Base-by-base conservation (phyloP, 2,329 filamentous ascomycete species). In the Aspergillus transmontanensis region DNA sequence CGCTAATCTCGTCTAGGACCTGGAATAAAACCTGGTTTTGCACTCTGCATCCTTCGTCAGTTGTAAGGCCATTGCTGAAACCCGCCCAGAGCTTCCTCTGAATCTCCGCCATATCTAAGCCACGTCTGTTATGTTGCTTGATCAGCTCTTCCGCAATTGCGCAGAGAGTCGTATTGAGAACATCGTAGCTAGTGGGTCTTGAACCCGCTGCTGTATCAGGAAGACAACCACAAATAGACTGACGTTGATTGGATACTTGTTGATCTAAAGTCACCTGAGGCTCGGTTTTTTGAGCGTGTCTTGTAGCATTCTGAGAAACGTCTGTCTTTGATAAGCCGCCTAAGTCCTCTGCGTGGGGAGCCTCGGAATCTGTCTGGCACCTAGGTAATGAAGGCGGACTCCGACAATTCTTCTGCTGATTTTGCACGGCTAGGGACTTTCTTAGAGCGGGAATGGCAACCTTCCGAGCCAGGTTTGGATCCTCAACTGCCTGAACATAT, bases 1-100 rank as follows among this genome's bases (percentile, higher is more conserved):
- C 67, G 67, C 75, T 78, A 60, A 79, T 74, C 48, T 80, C 77
- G 64, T 79, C 74, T 67, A 79, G 61, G 21, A 79, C 71, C 64
- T 77, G 67, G 32, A 81, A 79, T 26, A 83, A 73, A 16, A 83
- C 71, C n/a, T 78, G 76, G 59, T 76, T 79, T 53, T 77, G 74
- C 7, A 80, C 76, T 54, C 76, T 73, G 62, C 76, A 79, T 26
- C 73, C 77, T 60, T 74, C 68, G 10, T 72, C 73, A 1, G 66
- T 63, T 57, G 67, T 65, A 11, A 63, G 56, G 12, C 71, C 70
- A 28, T 71, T 72, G 45, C 70, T 69, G 56, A 78, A 79, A 0
- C 76, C 77, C n/a, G 70, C 65, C 62, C 73, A 74, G 16, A 79
- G 72, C 61, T 69, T 75, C 53, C 67, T 65, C 43, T 71, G 73